Evolutionary conservation across 352 stramenopile species (phyloP).

Genomic region (Pythium brassicae): DNA sequence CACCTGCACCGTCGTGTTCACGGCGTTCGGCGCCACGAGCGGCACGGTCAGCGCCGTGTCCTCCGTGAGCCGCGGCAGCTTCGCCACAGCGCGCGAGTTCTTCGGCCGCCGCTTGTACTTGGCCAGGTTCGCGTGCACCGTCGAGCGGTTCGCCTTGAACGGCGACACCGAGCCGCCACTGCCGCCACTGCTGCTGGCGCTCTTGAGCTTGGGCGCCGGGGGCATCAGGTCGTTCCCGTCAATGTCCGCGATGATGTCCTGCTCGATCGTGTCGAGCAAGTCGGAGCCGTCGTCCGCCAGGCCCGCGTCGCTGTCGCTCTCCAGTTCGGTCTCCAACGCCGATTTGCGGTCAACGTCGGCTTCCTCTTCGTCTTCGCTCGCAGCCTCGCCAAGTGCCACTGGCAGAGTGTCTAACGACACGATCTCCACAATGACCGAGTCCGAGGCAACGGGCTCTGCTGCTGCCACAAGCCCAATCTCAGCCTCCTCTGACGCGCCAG

Average conservation of each 20-base stretch:
- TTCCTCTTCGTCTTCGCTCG: slow-evolving; percentile 1
- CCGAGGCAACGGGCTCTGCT: not conserved
- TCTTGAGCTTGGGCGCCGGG: slow-evolving; percentile 29
- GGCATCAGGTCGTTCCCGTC: slow-evolving; percentile 55
- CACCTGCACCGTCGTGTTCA: slow-evolving; percentile 84
- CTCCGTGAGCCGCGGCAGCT: slow-evolving; percentile 64
- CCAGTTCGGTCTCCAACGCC: slow-evolving; percentile 11
- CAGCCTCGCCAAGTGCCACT: no score
- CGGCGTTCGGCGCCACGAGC: slow-evolving; percentile 67
- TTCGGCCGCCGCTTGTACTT: slow-evolving; percentile 82
- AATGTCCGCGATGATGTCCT: slow-evolving; percentile 50
- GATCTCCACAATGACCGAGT: not conserved
- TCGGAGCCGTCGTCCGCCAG: slow-evolving; percentile 11
- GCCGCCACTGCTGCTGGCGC: slow-evolving; percentile 1
- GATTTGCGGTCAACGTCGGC: not conserved
- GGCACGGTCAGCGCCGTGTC: slow-evolving; percentile 65
- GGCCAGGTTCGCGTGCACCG: slow-evolving; percentile 52
- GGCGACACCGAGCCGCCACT: slow-evolving; percentile 7
- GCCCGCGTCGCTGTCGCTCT: not conserved
- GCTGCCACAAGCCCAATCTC: slow-evolving; percentile 2
- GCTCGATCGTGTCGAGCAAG: slow-evolving; percentile 31
- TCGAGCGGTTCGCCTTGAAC: slow-evolving; percentile 34
- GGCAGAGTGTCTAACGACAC: not conserved
- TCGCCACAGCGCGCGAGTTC: slow-evolving; percentile 48
- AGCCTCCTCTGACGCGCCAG: not conserved